phyloP scores from a whole-genome alignment of 768 basidiomycete genomes.

The Holtermannia corniformis region DNA sequence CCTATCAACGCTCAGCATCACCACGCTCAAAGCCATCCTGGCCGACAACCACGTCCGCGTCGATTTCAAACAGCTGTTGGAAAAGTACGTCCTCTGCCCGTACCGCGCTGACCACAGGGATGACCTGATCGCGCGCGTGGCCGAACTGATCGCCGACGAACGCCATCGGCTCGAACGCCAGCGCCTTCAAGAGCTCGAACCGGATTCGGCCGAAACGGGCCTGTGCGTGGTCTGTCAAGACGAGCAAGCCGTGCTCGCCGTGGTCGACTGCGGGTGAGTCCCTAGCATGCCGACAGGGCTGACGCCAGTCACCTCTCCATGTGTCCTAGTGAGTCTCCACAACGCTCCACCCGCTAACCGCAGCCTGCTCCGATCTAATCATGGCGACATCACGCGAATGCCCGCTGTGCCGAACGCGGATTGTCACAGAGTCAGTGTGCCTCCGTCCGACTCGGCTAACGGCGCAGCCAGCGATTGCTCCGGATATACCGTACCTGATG shows the following conservation, averaged over 20 bases:
- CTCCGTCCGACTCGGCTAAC: not conserved
- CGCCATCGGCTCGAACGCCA: constrained; percentile 37
- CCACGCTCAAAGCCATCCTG: constrained; percentile 65
- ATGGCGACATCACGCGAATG: constrained; percentile 66
- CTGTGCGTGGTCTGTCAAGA: constrained; percentile 90
- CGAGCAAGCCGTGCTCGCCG: constrained; percentile 84
- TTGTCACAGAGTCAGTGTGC: constrained; percentile 19
- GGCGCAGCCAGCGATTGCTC: constrained; percentile 56
- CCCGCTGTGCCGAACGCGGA: constrained; percentile 69
- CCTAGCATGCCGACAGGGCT: not conserved
- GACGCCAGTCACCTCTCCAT: constrained; percentile 28
- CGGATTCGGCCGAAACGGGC: constrained; percentile 46
- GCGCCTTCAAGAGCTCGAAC: constrained; percentile 15
- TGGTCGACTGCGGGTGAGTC: constrained; percentile 85
- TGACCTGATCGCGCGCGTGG: constrained; percentile 34
- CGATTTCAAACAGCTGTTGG: constrained; percentile 55
- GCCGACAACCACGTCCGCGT: constrained; percentile 64
- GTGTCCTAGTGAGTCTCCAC: constrained; percentile 27
- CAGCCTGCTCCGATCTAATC: constrained; percentile 39
- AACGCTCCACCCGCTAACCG: constrained; percentile 7
- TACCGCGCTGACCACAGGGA: constrained; percentile 11
- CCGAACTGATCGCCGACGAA: constrained; percentile 34
- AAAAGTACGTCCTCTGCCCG: constrained; percentile 49
- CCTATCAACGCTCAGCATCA: constrained; percentile 57
- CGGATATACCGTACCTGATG: constrained; percentile 57